These are phyloP conservation scores for Pezicula radicicola DNA, from an alignment of 2,329 filamentous ascomycete genomes.

Conservation along the genomic window DNA sequence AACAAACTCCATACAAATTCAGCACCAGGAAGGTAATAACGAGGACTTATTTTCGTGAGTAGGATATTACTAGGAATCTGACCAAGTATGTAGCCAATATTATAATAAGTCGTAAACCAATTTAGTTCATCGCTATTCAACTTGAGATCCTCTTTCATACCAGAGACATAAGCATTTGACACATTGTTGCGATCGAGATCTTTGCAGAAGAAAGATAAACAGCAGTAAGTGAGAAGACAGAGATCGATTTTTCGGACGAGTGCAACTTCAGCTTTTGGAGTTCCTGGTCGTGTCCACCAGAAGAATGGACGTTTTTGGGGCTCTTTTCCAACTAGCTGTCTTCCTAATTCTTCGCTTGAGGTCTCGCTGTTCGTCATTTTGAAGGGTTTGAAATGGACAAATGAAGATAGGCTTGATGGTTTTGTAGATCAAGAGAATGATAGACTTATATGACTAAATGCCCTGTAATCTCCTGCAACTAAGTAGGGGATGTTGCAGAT, in stretches of 20 bases:
- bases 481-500: too few relatives aligned
- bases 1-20: constrained; percentile 2
- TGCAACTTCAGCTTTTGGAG: neutral
- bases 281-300: neutral
- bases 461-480: too few relatives aligned
- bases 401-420: too few relatives aligned
- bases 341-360: too few relatives aligned
- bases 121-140: constrained; percentile 36
- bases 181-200: constrained; percentile 19
- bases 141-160: constrained; percentile 33
- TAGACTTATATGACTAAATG: too few relatives aligned
- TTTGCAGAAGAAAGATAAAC: neutral
- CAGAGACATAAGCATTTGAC: constrained; percentile 35
- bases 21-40: constrained; percentile 4
- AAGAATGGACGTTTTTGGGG: neutral
- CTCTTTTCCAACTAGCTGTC: too few relatives aligned
- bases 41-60: constrained; percentile 6
- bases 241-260: neutral
- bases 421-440: too few relatives aligned
- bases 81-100: constrained; percentile 52
- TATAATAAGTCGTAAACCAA: constrained; percentile 35
- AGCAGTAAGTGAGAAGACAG: neutral
- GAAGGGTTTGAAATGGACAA: too few relatives aligned
- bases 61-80: constrained; percentile 21
- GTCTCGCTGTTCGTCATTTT: too few relatives aligned